Percentiles rank a stretch among this genome's conserved stretches.
Conservation (phyloP, 2,329 filamentous ascomycete genomes). For the Cadophora sp. region DNA sequence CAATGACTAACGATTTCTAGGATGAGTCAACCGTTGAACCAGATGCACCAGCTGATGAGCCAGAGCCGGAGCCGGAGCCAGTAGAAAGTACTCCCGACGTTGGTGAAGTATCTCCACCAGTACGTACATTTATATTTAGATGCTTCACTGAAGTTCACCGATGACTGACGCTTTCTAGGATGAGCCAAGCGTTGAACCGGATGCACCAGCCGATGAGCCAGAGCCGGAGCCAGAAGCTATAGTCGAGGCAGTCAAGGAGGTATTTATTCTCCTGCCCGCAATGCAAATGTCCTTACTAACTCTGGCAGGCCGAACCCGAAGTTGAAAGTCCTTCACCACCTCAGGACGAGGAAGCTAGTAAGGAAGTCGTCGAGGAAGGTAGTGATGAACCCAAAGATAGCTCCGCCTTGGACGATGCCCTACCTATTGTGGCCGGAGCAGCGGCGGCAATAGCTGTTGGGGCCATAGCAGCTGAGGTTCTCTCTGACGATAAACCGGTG, state of each 20-base stretch:
- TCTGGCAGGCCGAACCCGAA: conserved; percentile 8
- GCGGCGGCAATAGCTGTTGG: conserved; percentile 27
- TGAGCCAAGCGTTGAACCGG: neutral
- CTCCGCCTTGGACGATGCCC: conserved; percentile 16
- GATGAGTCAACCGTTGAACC: conserved; percentile 1
- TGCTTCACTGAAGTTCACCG: too few species aligned
- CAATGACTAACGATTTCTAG: neutral
- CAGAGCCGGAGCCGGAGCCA: neutral
- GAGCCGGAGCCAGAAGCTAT: neutral
- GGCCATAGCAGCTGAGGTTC: conserved; percentile 24
- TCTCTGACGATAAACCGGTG: conserved; percentile 27
- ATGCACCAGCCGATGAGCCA: neutral
- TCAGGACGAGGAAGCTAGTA: conserved; percentile 13
- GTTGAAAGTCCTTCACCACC: conserved; percentile 10
- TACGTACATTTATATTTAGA: neutral
- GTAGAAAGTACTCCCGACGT: neutral
- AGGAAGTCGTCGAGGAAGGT: conserved; percentile 15
- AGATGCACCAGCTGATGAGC: neutral
- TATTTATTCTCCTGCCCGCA: neutral
- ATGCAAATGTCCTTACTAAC: neutral
- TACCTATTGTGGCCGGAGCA: conserved; percentile 21
- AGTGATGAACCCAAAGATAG: conserved; percentile 15
- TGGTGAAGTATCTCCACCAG: neutral
- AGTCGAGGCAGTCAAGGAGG: conserved; percentile 9
- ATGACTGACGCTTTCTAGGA: neutral